These are phyloP conservation scores for Apiospora rasikravindrae DNA, from an alignment of 2,329 filamentous ascomycete genomes.

Conservation along the genomic window DNA sequence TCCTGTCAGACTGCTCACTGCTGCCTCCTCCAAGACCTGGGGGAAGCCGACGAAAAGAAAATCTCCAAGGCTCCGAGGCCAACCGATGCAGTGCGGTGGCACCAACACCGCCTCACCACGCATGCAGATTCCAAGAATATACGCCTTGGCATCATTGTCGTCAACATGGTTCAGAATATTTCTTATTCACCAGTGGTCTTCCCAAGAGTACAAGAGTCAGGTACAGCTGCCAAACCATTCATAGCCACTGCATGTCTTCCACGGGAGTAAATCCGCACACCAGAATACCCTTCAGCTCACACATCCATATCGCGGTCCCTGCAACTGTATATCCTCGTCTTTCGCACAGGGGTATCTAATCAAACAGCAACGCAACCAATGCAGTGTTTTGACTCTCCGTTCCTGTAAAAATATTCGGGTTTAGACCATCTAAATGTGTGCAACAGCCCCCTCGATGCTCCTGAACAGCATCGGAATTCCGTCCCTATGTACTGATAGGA, in stretches of 20 bases:
- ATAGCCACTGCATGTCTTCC: slow-evolving; percentile 1
- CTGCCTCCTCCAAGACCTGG: not conserved
- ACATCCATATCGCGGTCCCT: slow-evolving; percentile 2
- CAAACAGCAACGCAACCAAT: slow-evolving; percentile 21
- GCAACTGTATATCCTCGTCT: slow-evolving; percentile 7
- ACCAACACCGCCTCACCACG: not conserved
- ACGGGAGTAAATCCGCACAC: not conserved
- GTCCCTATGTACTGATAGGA: slow-evolving; percentile 16
- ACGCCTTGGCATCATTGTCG: not conserved
- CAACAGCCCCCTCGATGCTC: slow-evolving; percentile 9
- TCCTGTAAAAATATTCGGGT: slow-evolving; percentile 14
- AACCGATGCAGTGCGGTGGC: not conserved
- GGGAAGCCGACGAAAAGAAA: not conserved
- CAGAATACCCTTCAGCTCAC: slow-evolving; percentile 7
- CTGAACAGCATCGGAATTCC: slow-evolving; percentile 2
- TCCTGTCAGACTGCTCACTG: not conserved
- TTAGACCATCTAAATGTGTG: slow-evolving; percentile 13
- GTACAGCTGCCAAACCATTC: slow-evolving; percentile 12
- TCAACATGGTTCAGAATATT: not conserved
- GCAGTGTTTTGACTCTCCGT: slow-evolving; percentile 18
- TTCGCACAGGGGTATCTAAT: slow-evolving; percentile 21
- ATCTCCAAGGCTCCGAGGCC: not conserved
- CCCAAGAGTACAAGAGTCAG: slow-evolving; percentile 6
- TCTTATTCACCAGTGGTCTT: slow-evolving; percentile 6
- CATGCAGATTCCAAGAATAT: not conserved